A percentile compares a stretch with the other conserved stretches of the same genome.
These are phyloP conservation scores for Phytophthora crassamura DNA, from an alignment of 352 stramenopile genomes.

Conservation along the genomic window DNA sequence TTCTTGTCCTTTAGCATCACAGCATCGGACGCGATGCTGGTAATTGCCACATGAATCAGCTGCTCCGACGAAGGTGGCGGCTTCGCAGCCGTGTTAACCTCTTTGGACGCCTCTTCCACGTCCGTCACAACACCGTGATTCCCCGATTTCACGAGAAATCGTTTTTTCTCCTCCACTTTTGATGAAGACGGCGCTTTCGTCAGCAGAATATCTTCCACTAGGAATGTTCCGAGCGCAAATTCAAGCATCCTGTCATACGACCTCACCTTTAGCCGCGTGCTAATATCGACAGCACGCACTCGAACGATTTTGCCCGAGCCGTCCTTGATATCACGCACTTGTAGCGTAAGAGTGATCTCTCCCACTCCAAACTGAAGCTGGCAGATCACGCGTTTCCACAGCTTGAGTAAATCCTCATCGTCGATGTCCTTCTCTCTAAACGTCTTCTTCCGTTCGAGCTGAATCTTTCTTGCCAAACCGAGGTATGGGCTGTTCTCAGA, in stretches of 20 bases:
- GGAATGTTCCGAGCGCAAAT: slow-evolving; percentile 77
- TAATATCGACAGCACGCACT: slow-evolving; percentile 64
- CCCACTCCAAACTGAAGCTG: slow-evolving; percentile 64
- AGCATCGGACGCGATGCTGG: slow-evolving; percentile 69
- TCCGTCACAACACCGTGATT: slow-evolving; percentile 43
- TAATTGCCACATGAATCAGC: slow-evolving; percentile 77
- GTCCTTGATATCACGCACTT: slow-evolving; percentile 57
- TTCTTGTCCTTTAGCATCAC: slow-evolving; percentile 62
- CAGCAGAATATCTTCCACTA: slow-evolving; percentile 76
- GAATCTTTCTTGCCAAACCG: slow-evolving; percentile 43
- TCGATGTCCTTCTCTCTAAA: slow-evolving; percentile 61
- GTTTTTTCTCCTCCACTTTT: slow-evolving; percentile 44
- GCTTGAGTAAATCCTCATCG: slow-evolving; percentile 75
- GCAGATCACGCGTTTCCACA: slow-evolving; percentile 79
- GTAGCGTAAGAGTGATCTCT: slow-evolving; percentile 56
- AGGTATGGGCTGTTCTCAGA: slow-evolving; percentile 47
- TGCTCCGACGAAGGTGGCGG: slow-evolving; percentile 45
- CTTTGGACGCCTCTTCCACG: slow-evolving; percentile 21
- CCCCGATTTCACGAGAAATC: slow-evolving; percentile 73
- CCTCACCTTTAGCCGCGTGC: slow-evolving; percentile 63
- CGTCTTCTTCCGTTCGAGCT: slow-evolving; percentile 48
- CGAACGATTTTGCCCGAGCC: slow-evolving; percentile 58
- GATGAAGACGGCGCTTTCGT: slow-evolving; percentile 25
- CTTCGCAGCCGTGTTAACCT: slow-evolving; percentile 8
- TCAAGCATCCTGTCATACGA: slow-evolving; percentile 75